phyloP scores from a whole-genome alignment of 148 eudicot genomes.

The Heliosperma pusillum region DNA sequence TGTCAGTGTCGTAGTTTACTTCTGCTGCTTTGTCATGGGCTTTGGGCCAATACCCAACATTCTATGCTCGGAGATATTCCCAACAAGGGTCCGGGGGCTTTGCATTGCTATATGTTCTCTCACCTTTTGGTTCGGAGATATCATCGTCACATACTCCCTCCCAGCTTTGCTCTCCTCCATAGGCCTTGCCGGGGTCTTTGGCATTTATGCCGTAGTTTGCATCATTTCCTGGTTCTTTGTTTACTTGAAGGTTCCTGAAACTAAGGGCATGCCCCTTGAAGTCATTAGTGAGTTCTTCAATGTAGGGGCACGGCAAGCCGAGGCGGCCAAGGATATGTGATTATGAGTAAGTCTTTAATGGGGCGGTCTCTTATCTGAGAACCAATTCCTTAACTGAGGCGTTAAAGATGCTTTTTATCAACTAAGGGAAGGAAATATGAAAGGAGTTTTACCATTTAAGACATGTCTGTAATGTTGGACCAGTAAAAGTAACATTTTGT shows the following conservation, averaged over 20 bases:
- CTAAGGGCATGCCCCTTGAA: conserved; percentile 86
- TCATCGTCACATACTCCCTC: conserved; percentile 71
- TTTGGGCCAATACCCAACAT: conserved; percentile 83
- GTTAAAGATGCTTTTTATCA: no score
- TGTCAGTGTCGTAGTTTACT: conserved; percentile 58
- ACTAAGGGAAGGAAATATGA: no score
- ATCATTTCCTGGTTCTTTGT: conserved; percentile 64
- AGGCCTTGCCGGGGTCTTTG: conserved; percentile 75
- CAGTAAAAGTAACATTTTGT: no score
- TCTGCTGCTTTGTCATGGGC: conserved; percentile 83
- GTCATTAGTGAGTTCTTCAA: conserved; percentile 82
- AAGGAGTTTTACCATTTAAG: no score
- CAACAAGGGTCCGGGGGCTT: conserved; percentile 73
- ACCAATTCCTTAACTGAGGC: no score
- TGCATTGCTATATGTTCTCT: conserved; percentile 84
- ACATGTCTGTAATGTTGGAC: no score
- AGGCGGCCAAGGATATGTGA: conserved; percentile 26
- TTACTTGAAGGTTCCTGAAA: conserved; percentile 72
- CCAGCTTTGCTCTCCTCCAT: conserved; percentile 63
- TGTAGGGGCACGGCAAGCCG: conserved; percentile 62
- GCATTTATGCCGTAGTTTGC: conserved; percentile 67
- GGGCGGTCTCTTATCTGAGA: no score
- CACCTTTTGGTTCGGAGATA: conserved; percentile 76
- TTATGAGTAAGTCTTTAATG: neutral
- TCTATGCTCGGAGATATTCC: conserved; percentile 76